Base-by-base conservation (phyloP, 2,329 filamentous ascomycete genomes). In the Alternaria atra region DNA sequence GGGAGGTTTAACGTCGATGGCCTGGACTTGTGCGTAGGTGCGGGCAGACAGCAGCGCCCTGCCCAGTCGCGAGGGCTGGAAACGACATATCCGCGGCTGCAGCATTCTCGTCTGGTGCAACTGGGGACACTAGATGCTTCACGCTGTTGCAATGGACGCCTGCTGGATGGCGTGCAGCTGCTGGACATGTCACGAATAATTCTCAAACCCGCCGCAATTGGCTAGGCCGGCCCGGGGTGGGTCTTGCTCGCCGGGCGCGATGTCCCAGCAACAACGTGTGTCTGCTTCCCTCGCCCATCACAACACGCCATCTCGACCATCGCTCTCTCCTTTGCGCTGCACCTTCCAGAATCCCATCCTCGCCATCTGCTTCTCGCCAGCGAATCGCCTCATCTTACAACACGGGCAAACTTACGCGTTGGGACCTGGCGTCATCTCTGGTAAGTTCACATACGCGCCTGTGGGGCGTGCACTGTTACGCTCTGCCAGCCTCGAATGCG, bases 11-110 rank as follows among this genome's bases (percentile, higher is more conserved):
- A 74, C 60, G 52, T 83, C 78, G 58, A 81, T 68, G 50, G 69
- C 69, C 52, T 71, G 70, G 35, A 75, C 75, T 12, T 83, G 84
- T 58, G 86, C 84, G 79, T 88, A 89, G 53, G 80, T 80, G 67
- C 86, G 85, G 68, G 73, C 72, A 55, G 76, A 70, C 64, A 81
- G 78, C 65, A 86, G 76, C 74, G 80, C 81, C 77, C 77, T 78
- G 67, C 81, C 83, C 65, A 82, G 77, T 68, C 82, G 78, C 74
- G 80, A 80, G 78, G 83, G 79, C 76, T 80, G 81, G 71, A 81
- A 80, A 62, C 85, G 82, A 73, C 86, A 84, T 80, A 90, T 80
- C 79, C 89, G 86, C 67, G 88, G 85, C 78, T 90, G 89, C 65
- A 92, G 80, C 89, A 92, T 92, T 74, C 58, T 58, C 44, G 51